These are phyloP conservation scores for Protea cynaroides DNA, from an alignment of 164 flowering plant species.

Conservation along the genomic window DNA sequence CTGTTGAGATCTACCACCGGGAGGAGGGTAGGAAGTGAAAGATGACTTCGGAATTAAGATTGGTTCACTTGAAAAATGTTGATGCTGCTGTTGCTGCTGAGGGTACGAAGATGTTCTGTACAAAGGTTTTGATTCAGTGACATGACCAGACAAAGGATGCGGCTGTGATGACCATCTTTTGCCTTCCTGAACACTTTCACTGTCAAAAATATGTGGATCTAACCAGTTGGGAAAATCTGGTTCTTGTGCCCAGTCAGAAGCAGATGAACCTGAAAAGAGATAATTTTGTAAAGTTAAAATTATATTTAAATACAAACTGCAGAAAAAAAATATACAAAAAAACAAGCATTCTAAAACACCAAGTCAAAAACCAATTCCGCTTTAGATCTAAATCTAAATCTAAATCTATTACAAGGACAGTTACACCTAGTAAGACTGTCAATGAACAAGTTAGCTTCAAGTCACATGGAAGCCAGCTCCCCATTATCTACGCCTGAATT, in stretches of 20 bases:
- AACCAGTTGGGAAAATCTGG: constrained; percentile 39
- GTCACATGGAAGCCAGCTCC: too few species aligned
- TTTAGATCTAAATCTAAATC: too few species aligned
- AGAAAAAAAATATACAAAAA: background rate
- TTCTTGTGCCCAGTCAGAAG: constrained; percentile 52
- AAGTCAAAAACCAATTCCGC: too few species aligned
- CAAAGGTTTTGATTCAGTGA: constrained; percentile 31
- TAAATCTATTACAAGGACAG: too few species aligned
- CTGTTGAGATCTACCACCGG: constrained; percentile 37
- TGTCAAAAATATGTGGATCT: constrained; percentile 36
- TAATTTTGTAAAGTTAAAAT: background rate
- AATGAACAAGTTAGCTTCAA: too few species aligned
- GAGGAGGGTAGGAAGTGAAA: constrained; percentile 49
- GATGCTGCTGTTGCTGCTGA: constrained; percentile 34
- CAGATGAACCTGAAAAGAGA: constrained; percentile 50
- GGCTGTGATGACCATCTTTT: constrained; percentile 66
- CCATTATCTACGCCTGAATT: too few species aligned
- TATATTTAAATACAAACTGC: background rate
- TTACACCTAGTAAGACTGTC: too few species aligned
- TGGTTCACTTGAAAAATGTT: constrained; percentile 41
- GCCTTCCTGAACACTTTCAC: constrained; percentile 37
- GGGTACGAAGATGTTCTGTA: constrained; percentile 68
- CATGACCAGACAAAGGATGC: constrained; percentile 28
- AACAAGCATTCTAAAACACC: too few species aligned
- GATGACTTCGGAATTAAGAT: constrained; percentile 42